phyloP scores from a whole-genome alignment of 2,329 filamentous ascomycete genomes.

The Xylaria sp. region DNA sequence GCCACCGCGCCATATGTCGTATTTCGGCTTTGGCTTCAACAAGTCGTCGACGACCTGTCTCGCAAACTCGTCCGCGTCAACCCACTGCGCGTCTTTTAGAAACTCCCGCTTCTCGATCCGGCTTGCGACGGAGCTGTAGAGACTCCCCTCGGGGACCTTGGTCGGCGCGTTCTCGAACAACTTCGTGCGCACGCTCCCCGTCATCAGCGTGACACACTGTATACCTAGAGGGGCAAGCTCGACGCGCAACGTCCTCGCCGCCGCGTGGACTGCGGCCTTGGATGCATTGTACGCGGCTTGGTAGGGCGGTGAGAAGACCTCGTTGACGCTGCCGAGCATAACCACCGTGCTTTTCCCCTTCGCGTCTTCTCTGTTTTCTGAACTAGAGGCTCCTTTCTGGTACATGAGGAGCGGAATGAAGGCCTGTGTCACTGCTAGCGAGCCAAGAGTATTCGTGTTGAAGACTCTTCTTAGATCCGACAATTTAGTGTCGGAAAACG shows the following conservation, averaged over 20 bases:
- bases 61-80: conserved; percentile 46
- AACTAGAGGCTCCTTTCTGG: background rate
- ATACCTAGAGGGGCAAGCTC: conserved; percentile 50
- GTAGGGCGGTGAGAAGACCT: conserved; percentile 47
- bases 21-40: conserved; percentile 39
- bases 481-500: conserved; percentile 40
- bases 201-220: conserved; percentile 46
- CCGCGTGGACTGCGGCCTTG: conserved; percentile 46
- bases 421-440: conserved; percentile 48
- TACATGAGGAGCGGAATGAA: conserved; percentile 48
- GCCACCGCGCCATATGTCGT: conserved; percentile 47
- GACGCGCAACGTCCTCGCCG: conserved; percentile 43
- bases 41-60: conserved; percentile 45
- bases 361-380: conserved; percentile 14
- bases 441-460: conserved; percentile 47
- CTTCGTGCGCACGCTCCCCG: conserved; percentile 46
- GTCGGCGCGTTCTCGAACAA: conserved; percentile 44
- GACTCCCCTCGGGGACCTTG: conserved; percentile 44
- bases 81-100: conserved; percentile 40
- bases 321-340: conserved; percentile 47
- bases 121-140: conserved; percentile 43
- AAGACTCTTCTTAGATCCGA: conserved; percentile 39
- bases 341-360: conserved; percentile 40
- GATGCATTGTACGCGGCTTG: conserved; percentile 47
- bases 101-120: conserved; percentile 46